Base-by-base conservation (phyloP, 768 basidiomycete species). In the Leccinum boreale region DNA sequence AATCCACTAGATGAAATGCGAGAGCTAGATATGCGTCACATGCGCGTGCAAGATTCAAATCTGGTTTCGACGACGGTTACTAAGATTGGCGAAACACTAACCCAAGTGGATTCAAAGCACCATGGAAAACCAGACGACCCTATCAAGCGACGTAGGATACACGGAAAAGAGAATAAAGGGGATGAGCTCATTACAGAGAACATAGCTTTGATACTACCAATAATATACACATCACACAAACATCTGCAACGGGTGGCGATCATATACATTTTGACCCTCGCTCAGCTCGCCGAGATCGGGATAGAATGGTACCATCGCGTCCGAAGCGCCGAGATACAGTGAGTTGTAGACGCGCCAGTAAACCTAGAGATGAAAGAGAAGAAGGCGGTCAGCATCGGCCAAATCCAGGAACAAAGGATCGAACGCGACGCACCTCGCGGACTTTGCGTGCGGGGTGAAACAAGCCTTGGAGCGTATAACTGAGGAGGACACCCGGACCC, bases 381-480 rank as follows among this genome's bases (percentile, higher is more conserved):
- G 12, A 21, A 17, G 17, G 8, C 8, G 5, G 50, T 67, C 4
- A 68, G 53, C n/a, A 14, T 31, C 21, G 14, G 26, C 10, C 19
- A 42, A n/a, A 42, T n/a, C 31, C 24, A 29, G 15, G 35, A 5
- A 45, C 11, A 52, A n/a, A 48, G 3, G 1, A 51, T 48, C 14
- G 21, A 52, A 15, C 35, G 39, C 35, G n/a, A 68, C 80, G 60
- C 64, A 96, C 93, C 78, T 99, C 97, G 56, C 97, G 84, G 23
- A 99, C 97, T 73, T 96, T 95, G 58, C 97, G 80, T 4, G 97
- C 94, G 1, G 97, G 97, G 67, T 99, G 97, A 85, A 94, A 98
- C 53, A 99, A 76, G 4, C 97, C 97, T 70, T 97, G 95, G 5
- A 98, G 78, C 42, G 92, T 87, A 70, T 98, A 98, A 70, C 89